Conservation (phyloP, 192 early-diverging fungal genomes). For the Podila minutissima region DNA sequence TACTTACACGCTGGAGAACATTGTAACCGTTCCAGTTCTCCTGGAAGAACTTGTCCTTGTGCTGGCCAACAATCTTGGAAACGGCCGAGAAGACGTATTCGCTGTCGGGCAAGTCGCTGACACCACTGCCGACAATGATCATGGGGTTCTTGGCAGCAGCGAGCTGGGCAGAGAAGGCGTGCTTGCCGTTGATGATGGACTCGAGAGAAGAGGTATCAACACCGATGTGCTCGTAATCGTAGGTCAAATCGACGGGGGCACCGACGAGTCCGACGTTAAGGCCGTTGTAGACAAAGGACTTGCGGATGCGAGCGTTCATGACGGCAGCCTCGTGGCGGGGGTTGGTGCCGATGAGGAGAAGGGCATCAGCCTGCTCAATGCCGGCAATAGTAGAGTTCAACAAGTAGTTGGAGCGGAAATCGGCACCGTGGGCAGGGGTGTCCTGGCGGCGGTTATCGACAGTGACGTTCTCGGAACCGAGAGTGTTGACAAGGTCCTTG, state of each 20-base stretch:
- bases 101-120: conserved; percentile 79
- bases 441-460: conserved; percentile 73
- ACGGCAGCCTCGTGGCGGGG: conserved; percentile 96
- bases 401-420: conserved; percentile 92
- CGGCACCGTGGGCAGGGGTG: conserved; percentile 64
- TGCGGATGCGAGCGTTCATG: conserved; percentile 95
- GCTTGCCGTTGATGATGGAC: conserved; percentile 70
- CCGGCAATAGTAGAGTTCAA: conserved; percentile 87
- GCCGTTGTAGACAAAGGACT: conserved; percentile 87
- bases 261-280: conserved; percentile 88
- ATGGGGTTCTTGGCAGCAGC: conserved; percentile 89
- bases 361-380: conserved; percentile 92
- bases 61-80: conserved; percentile 76
- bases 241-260: conserved; percentile 80
- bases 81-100: conserved; percentile 79
- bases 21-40: conserved; percentile 91
- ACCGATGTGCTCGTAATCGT: conserved; percentile 91
- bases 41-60: conserved; percentile 75
- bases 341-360: conserved; percentile 94
- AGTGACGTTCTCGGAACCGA: conserved; percentile 86
- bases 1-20: conserved; percentile 85
- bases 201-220: conserved; percentile 71
- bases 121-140: conserved; percentile 87
- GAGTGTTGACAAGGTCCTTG: conserved; percentile 92
- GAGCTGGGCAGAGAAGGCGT: conserved; percentile 80